Evolutionary conservation across 768 basidiomycete species (phyloP).

Genomic region (Xerocomellus intermedius): DNA sequence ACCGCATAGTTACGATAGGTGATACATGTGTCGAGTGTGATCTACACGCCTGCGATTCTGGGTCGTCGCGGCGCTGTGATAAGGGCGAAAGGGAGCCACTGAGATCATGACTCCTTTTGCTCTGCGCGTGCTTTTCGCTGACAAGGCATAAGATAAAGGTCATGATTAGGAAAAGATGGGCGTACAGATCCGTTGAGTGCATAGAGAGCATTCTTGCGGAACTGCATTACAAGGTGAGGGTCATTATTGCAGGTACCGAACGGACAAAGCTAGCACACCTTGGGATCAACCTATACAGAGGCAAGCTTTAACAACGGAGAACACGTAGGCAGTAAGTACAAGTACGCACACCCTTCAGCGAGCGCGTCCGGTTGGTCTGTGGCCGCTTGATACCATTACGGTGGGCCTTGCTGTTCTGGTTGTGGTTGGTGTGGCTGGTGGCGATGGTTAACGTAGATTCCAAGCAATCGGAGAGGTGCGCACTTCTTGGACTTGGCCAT

Average conservation of each 20-base stretch:
- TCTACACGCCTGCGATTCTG: conserved; percentile 4
- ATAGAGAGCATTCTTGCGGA: conserved; percentile 78
- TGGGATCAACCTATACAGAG: conserved; percentile 67
- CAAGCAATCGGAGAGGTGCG: conserved; percentile 22
- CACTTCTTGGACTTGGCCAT: conserved; percentile 99
- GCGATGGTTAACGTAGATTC: conserved; percentile 14
- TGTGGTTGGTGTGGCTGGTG: conserved; percentile 90
- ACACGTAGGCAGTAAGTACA: neutral
- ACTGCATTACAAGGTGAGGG: conserved; percentile 42
- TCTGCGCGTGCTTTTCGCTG: conserved; percentile 69
- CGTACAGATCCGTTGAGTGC: conserved; percentile 76
- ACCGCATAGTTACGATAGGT: conserved; percentile 20
- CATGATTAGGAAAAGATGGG: conserved; percentile 1
- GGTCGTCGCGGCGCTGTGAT: neutral
- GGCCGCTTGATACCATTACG: conserved; percentile 95
- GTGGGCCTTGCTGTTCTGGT: conserved; percentile 96
- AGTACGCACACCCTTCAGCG: conserved; percentile 84
- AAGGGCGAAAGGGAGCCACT: neutral
- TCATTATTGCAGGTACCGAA: neutral
- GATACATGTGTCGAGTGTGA: conserved; percentile 22
- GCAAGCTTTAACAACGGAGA: neutral
- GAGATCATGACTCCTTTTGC: conserved; percentile 44
- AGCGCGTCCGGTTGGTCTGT: conserved; percentile 67
- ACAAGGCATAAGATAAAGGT: neutral
- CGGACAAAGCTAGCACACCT: conserved; percentile 45